Evolutionary conservation across 2,329 filamentous ascomycete species (phyloP).

Genomic region (Verticillium klebahnii): DNA sequence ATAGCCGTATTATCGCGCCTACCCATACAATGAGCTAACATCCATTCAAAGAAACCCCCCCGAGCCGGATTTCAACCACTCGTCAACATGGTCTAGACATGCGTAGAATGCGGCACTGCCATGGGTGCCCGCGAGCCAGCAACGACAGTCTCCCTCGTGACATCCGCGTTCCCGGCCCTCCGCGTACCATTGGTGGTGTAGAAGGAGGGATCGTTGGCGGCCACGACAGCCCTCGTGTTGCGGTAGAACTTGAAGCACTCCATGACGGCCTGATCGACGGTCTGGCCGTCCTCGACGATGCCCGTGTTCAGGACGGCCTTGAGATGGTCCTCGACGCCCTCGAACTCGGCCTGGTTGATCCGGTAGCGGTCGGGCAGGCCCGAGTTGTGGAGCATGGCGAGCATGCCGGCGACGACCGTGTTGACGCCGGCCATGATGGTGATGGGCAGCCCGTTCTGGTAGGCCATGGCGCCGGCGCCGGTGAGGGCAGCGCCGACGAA

Average conservation of each 20-base stretch:
- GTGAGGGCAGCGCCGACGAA: constrained; percentile 44
- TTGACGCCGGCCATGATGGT: constrained; percentile 44
- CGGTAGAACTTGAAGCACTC: constrained; percentile 42
- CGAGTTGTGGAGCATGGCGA: constrained; percentile 49
- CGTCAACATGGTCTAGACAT: too few relatives aligned
- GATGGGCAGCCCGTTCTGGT: constrained; percentile 32
- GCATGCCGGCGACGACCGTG: constrained; percentile 43
- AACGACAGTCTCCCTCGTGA: neutral
- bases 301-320: constrained; percentile 44
- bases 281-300: constrained; percentile 35
- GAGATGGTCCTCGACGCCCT: constrained; percentile 44
- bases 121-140: neutral
- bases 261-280: constrained; percentile 40
- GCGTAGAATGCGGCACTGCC: too few relatives aligned
- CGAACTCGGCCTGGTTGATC: constrained; percentile 44
- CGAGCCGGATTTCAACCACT: too few relatives aligned
- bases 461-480: constrained; percentile 40
- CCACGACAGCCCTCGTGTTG: constrained; percentile 40
- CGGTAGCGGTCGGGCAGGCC: constrained; percentile 48
- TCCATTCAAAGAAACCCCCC: too few relatives aligned
- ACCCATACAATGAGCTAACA: too few relatives aligned
- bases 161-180: neutral
- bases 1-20: too few relatives aligned
- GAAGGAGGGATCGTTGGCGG: constrained; percentile 39
- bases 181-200: constrained; percentile 17